Conservation (phyloP, 106 monocot genomes). For the Platanthera zijinensis region DNA sequence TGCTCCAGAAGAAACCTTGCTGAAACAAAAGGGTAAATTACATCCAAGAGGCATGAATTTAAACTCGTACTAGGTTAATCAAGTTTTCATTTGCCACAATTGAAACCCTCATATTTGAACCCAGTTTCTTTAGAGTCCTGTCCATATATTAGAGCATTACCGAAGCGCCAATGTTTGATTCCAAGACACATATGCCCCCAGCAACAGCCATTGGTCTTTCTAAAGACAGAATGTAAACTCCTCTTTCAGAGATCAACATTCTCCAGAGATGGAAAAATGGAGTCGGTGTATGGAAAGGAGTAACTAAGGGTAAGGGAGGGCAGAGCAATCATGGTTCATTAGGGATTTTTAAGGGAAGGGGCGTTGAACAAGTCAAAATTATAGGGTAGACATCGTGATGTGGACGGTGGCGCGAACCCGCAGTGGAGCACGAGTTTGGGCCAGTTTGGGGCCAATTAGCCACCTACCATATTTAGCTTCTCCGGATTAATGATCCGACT, state of each 20-base stretch:
- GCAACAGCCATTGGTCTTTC: not conserved
- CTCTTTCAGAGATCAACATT: not conserved
- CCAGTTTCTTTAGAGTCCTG: not conserved
- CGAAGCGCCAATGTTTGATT: not conserved
- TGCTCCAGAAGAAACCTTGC: not conserved
- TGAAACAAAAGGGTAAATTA: not conserved
- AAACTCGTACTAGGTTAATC: not conserved
- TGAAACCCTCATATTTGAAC: not conserved
- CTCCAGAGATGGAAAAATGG: not conserved
- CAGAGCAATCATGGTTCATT: not conserved
- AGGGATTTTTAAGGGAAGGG: not conserved
- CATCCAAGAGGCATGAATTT: not conserved
- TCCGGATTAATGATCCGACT: too few relatives aligned
- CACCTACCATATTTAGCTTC: too few relatives aligned
- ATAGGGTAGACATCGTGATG: too few relatives aligned
- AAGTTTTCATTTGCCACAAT: not conserved
- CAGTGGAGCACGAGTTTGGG: too few relatives aligned
- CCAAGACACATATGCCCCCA: not conserved
- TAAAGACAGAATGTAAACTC: not conserved
- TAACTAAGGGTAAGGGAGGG: not conserved
- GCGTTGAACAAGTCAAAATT: not conserved
- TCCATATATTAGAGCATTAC: not conserved
- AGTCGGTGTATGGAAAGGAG: not conserved
- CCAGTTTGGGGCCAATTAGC: too few relatives aligned
- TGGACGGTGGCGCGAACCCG: too few relatives aligned